phyloP scores from a whole-genome alignment of 805 yeast species.

The Nakazawaea pomicola region DNA sequence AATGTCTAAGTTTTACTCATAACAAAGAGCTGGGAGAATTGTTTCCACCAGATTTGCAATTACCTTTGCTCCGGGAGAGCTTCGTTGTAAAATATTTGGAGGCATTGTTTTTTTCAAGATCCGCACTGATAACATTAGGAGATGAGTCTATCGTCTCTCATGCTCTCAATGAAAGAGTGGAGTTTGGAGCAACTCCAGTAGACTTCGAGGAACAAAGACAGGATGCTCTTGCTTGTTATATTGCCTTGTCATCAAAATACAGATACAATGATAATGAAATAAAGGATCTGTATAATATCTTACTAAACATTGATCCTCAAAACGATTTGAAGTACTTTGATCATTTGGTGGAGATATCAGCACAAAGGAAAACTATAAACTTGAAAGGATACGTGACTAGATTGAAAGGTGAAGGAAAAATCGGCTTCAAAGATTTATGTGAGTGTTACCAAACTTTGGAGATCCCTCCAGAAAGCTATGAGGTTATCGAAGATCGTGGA shows the following conservation, averaged over 20 bases:
- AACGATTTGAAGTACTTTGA: slow-evolving; percentile 52
- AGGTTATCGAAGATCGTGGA: slow-evolving; percentile 19
- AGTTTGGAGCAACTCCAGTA: slow-evolving; percentile 13
- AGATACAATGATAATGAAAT: slow-evolving; percentile 46
- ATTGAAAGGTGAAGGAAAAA: slow-evolving; percentile 44
- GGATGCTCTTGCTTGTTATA: slow-evolving; percentile 22
- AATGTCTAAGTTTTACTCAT: slow-evolving; percentile 40
- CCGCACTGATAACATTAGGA: slow-evolving; percentile 8
- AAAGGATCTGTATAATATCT: slow-evolving; percentile 39
- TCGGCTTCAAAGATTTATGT: slow-evolving; percentile 42
- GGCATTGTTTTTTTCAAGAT: slow-evolving; percentile 19
- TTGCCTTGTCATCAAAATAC: slow-evolving; percentile 42
- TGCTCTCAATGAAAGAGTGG: slow-evolving; percentile 4
- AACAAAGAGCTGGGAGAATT: slow-evolving; percentile 23
- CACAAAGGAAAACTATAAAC: slow-evolving; percentile 40
- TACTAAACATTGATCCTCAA: slow-evolving; percentile 36
- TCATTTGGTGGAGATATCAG: slow-evolving; percentile 46
- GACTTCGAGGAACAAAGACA: slow-evolving; percentile 9
- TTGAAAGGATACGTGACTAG: slow-evolving; percentile 40
- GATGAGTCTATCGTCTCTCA: slow-evolving; percentile 5
- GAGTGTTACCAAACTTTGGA: slow-evolving; percentile 24
- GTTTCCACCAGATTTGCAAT: slow-evolving; percentile 38
- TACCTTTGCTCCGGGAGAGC: slow-evolving; percentile 37
- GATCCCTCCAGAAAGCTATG: slow-evolving; percentile 13
- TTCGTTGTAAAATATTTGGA: slow-evolving; percentile 53